These are phyloP conservation scores for Gamarada debralockiae DNA, from an alignment of 495 filamentous ascomycete species.

Conservation along the genomic window DNA sequence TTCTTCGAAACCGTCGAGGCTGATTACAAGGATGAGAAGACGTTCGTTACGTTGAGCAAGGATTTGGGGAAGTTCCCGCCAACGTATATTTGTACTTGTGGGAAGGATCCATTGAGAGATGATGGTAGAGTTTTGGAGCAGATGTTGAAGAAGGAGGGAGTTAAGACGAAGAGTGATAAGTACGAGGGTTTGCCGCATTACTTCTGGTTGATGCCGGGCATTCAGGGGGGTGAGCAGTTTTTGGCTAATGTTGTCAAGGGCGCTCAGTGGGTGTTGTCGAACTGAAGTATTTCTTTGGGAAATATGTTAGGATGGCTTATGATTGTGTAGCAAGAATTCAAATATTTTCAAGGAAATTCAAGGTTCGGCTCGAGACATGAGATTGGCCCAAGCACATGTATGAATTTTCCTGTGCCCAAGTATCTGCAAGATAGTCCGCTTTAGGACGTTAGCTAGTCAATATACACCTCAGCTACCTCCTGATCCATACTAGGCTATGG, in stretches of 20 bases:
- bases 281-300: too few relatives aligned
- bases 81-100: conserved; percentile 25
- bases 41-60: conserved; percentile 17
- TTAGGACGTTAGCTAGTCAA: too few relatives aligned
- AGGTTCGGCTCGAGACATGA: too few relatives aligned
- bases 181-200: conserved; percentile 16
- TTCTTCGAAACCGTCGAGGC: conserved; percentile 11
- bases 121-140: conserved; percentile 25
- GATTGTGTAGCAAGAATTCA: too few relatives aligned
- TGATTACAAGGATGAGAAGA: conserved; percentile 17
- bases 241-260: conserved; percentile 13
- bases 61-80: conserved; percentile 24
- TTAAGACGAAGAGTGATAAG: conserved; percentile 15
- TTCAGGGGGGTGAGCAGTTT: conserved; percentile 11
- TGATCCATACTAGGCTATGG: too few relatives aligned
- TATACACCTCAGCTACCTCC: too few relatives aligned
- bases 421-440: too few relatives aligned
- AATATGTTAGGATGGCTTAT: too few relatives aligned
- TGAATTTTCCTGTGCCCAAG: too few relatives aligned
- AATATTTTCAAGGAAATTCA: too few relatives aligned
- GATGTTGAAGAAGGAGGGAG: conserved; percentile 23
- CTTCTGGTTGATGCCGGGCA: conserved; percentile 12
- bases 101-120: conserved; percentile 27
- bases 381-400: too few relatives aligned
- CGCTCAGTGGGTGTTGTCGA: conserved; percentile 1